A percentile compares a stretch with the other conserved stretches of the same genome.
These are phyloP conservation scores for Casaregolazyma lundiana DNA, from an alignment of 1,139 yeast species.

Conservation along the genomic window DNA sequence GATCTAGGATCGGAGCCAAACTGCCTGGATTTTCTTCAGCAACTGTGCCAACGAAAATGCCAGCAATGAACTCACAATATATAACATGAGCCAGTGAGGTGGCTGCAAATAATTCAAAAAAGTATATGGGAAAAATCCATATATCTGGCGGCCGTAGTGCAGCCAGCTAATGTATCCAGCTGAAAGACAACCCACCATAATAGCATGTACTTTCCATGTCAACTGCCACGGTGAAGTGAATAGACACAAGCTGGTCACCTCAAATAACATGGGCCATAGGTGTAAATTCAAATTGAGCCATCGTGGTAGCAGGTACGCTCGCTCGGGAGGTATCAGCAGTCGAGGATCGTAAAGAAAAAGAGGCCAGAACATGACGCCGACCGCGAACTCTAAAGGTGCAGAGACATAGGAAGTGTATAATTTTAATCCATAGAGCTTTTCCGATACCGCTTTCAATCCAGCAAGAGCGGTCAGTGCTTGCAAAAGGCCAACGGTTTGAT, in stretches of 20 bases:
- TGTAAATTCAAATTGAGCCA: conserved; percentile 30
- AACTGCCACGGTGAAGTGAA: conserved; percentile 25
- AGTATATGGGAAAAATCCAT: conserved; percentile 36
- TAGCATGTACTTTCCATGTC: conserved; percentile 18
- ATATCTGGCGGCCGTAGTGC: conserved; percentile 25
- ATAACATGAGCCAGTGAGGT: conserved; percentile 21
- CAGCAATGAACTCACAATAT: conserved; percentile 20
- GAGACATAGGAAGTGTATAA: conserved; percentile 14
- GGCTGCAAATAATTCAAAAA: conserved; percentile 23
- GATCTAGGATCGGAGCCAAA: neutral
- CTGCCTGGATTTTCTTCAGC: conserved; percentile 16
- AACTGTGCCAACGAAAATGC: conserved; percentile 16
- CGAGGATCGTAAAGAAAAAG: conserved; percentile 25
- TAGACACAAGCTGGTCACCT: conserved; percentile 25
- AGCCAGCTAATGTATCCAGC: conserved; percentile 34
- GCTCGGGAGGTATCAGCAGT: conserved; percentile 25
- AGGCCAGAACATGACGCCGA: conserved; percentile 32
- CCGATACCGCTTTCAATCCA: conserved; percentile 18
- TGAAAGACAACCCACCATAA: conserved; percentile 20
- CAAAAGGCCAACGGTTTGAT: conserved; percentile 25
- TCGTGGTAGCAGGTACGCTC: conserved; percentile 21
- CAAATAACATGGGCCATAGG: conserved; percentile 29
- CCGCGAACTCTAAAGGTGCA: conserved; percentile 32
- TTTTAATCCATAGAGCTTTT: conserved; percentile 20
- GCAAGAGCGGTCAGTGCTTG: conserved; percentile 24